Conservation (phyloP, 257 asterid genomes). For the Linderniella brevidens region DNA sequence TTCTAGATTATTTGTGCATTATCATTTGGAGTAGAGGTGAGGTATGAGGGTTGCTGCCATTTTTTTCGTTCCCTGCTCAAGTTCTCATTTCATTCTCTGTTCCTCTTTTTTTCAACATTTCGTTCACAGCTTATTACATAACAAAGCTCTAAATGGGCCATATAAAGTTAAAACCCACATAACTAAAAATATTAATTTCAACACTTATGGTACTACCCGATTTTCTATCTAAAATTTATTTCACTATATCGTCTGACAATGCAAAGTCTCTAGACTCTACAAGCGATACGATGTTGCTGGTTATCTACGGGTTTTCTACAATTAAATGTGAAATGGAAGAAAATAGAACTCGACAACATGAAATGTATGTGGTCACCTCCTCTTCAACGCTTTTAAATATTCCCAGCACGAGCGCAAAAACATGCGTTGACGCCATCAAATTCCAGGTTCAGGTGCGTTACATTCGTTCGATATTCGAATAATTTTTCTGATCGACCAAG, state of each 20-base stretch:
- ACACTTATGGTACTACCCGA: too few species aligned
- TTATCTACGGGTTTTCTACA: slow-evolving; percentile 18
- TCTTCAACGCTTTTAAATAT: slow-evolving; percentile 5
- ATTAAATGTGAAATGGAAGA: slow-evolving; percentile 34
- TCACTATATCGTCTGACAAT: background rate
- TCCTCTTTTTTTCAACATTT: too few species aligned
- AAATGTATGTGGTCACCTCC: slow-evolving; percentile 29
- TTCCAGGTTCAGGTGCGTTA: slow-evolving; percentile 45
- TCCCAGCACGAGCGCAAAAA: slow-evolving; percentile 10
- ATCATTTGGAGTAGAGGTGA: too few species aligned
- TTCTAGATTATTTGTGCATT: too few species aligned
- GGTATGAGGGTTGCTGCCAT: too few species aligned
- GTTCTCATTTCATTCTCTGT: too few species aligned
- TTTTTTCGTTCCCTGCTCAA: too few species aligned
- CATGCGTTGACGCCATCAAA: slow-evolving; percentile 23
- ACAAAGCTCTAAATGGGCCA: too few species aligned
- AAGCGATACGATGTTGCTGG: slow-evolving; percentile 13
- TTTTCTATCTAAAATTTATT: background rate
- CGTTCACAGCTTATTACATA: too few species aligned
- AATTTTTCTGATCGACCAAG: background rate
- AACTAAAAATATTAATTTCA: too few species aligned
- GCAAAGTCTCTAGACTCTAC: slow-evolving; percentile 23
- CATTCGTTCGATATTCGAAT: background rate
- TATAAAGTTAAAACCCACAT: too few species aligned
- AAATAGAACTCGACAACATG: slow-evolving; percentile 28